Base-by-base conservation (phyloP, 345 rosid genomes). In the Rhizophora mangle region DNA sequence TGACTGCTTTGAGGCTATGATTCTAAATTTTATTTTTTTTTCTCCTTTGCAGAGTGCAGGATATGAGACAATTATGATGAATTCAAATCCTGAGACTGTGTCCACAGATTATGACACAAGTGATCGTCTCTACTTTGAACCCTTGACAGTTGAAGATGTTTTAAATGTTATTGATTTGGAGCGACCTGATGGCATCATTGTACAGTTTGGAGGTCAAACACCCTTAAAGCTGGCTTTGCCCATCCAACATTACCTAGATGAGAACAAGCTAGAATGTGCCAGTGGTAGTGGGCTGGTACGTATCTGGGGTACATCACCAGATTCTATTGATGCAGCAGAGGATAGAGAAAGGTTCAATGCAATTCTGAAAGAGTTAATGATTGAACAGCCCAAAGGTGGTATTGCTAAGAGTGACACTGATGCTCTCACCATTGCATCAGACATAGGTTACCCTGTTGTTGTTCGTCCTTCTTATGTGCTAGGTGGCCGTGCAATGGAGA, bases 401-500 rank as follows among this genome's bases (percentile, higher is more conserved):
- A 89, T 95, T 83, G 99, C 97, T 62, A 92, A 92, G 85, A 89
- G 92, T 15, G 97, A 83, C 70, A 84, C 82, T 55, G 92, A 88
- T 84, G 99, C 97, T 65, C 82, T 95, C 61, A 78, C 89, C 68
- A 95, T 95, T 68, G 99, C 93, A 29, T 68, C 74, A 68, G 91
- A 87, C 26, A 85, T 95, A 31, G 97, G 96, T 56, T 95, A 92
- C 79, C 99, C 97, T 0, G 93, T 95, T 72, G 96, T 95, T 64
- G 97, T 95, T 18, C 87, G 98, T 36, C 98, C 97, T 70, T 94
- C 98, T 47, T 94, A 91, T 80, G 97, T 91, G 60, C 83, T 91
- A 67, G 98, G 98, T 62, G 98, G 97, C 73, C 85, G 98, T 31
- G 98, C 96, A 34, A 94, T 94, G 97, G 98, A 91, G 80, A 91